Percentiles rank a stretch among this genome's conserved stretches.
These are phyloP conservation scores for Kodamaea leandrae DNA, from an alignment of 805 yeast species.

Conservation along the genomic window DNA sequence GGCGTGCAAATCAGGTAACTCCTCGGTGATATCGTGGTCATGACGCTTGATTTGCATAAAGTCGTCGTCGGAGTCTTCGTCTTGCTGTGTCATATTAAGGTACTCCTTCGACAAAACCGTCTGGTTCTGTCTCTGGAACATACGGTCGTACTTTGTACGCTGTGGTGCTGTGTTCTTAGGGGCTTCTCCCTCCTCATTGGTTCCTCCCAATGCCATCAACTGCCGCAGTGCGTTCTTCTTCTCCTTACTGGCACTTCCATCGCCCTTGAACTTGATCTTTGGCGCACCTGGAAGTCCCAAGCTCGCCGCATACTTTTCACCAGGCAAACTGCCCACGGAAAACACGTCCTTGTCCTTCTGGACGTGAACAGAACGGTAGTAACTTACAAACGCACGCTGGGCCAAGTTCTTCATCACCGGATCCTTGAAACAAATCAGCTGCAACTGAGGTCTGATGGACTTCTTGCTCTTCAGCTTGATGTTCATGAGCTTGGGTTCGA, in stretches of 20 bases:
- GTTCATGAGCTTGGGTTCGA: constrained; percentile 68
- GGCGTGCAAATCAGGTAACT: constrained; percentile 55
- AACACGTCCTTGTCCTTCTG: constrained; percentile 88
- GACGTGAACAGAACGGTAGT: constrained; percentile 76
- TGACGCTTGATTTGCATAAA: constrained; percentile 77
- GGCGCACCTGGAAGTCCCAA: constrained; percentile 97
- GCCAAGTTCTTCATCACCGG: constrained; percentile 91
- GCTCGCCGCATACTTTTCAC: constrained; percentile 82
- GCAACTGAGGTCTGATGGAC: constrained; percentile 78
- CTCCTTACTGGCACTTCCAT: constrained; percentile 57
- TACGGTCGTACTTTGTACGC: constrained; percentile 87
- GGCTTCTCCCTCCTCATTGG: constrained; percentile 62
- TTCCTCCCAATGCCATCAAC: constrained; percentile 48
- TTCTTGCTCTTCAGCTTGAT: constrained; percentile 73
- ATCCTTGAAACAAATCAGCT: constrained; percentile 84
- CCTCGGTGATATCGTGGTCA: constrained; percentile 69
- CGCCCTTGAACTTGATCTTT: constrained; percentile 66
- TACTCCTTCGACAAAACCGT: constrained; percentile 89
- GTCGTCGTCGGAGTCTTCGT: constrained; percentile 54
- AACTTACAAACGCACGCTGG: constrained; percentile 93
- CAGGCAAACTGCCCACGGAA: constrained; percentile 69
- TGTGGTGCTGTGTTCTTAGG: constrained; percentile 24
- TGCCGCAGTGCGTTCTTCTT: constrained; percentile 80
- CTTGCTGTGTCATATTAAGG: constrained; percentile 54
- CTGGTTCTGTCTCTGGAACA: constrained; percentile 95